Evolutionary conservation across 495 filamentous ascomycete genomes (phyloP), one percentile per base, ranked within the genome.

Genomic region (Hypoxylon crocopeplum): DNA sequence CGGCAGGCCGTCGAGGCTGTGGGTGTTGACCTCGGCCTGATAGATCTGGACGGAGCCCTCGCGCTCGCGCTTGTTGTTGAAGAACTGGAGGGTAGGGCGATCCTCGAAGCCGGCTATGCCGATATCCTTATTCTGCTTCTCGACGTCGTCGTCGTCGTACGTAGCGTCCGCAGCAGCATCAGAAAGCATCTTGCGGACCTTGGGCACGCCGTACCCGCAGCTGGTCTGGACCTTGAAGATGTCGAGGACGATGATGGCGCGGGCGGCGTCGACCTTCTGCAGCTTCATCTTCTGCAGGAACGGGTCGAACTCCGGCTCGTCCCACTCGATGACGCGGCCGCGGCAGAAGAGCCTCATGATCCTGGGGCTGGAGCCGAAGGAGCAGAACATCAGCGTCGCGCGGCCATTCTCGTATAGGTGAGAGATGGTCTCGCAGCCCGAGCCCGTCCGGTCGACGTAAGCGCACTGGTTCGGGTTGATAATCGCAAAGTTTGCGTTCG

Each of bases 381-480:
- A 79, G 67, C 79, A 84, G 72, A 86, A 86, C 78, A 84, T 81
- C 53, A 86, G 62, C 0, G 82, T 85, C n/a, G 82, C 70, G 4
- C 86, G 73, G 10, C 83, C 83, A 62, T 87, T 88, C 56, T 87
- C 85, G 63, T 85, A 84, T 13, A 83, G 44, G 52, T 87, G 83
- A 3, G 70, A 63, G 57, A 88, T 82, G 0, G 83, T 87, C 68
- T 88, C 85, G 59, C 65, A 72, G 7, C 84, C 84, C n/a, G 80
- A 82, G 5, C 85, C 86, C 0, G 82, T 85, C 30, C 62, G 50
- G 39, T 56, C 48, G 30, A 64, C 42, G 41, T 61, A 60, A 49
- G 44, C 50, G 40, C 36, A 48, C 13, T 46, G 48, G 25, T 38
- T 53, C 8, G 53, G 46, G 42, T 37, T 29, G 20, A 61, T 53